Base-by-base conservation (phyloP, 331 rosid species). In the Rhamnella rubrinervis region DNA sequence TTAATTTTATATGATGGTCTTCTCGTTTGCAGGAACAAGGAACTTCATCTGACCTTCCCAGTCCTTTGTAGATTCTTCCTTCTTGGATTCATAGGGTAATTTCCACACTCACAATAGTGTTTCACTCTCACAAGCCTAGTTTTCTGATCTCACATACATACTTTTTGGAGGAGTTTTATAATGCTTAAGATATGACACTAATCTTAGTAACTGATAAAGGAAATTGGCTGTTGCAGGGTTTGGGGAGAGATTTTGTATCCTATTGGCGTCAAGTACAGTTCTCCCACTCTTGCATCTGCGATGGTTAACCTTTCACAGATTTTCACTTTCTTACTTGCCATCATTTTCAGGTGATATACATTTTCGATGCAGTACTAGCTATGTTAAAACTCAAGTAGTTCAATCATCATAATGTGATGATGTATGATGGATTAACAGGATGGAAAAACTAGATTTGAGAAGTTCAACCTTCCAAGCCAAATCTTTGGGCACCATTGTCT, bases 241-340 rank as follows among this genome's bases (percentile, higher is more conserved):
- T 39, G 64, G 23, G 65, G 75, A 18, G 11, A 70, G 70, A 44
- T 71, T 8, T 19, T 74, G 73, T 59, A 56, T 39, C 39, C 69
- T 16, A 53, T 19, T 23, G 86, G 83, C 21, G 46, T 78, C 21
- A 71, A 71, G 38, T 78, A 52, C 18, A 82, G 86, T 71, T 82
- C 86, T 41, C 86, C 86, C 38, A 80, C 76, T 78, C 67, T 82
- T 66, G 28, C 79, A 25, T 71, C 81, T n/a, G 86, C 86, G 1
- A 31, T 78, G 55, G 72, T 66, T 6, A 75, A 82, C 55, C 86
- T 82, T 8, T 63, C 78, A 23, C 83, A 80, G 10, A 71, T 71
- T 55, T 78, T 66, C 20, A 82, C 86, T 0, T 78, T 74, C 57
- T 10, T 71, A 2, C 73, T 82, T 15, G 70, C 77, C 23, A 11